A percentile compares a stretch with the other conserved stretches of the same genome.
These are phyloP conservation scores for Seiridium cupressi DNA, from an alignment of 2,329 filamentous ascomycete genomes.

Conservation along the genomic window DNA sequence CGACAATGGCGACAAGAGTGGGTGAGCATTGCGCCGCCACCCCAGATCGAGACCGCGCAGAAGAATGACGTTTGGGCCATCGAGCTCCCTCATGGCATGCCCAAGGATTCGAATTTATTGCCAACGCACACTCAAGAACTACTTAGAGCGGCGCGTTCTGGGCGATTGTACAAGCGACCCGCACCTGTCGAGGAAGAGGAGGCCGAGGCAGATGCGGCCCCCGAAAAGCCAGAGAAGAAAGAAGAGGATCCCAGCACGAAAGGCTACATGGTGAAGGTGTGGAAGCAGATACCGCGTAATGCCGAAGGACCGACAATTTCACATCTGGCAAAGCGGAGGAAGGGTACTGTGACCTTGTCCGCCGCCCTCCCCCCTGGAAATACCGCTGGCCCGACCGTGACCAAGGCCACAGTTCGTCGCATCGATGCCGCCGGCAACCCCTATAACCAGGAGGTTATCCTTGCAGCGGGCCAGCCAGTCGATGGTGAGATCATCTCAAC, in stretches of 20 bases:
- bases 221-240: conserved; percentile 58
- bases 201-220: conserved; percentile 43
- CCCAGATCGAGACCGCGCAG: conserved; percentile 60
- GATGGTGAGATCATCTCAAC: conserved; percentile 77
- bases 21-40: conserved; percentile 66
- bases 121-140: conserved; percentile 79
- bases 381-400: conserved; percentile 56
- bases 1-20: conserved; percentile 82
- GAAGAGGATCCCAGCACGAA: conserved; percentile 58
- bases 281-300: conserved; percentile 62
- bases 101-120: conserved; percentile 77
- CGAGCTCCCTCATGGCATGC: conserved; percentile 78
- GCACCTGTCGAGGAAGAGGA: conserved; percentile 61
- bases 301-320: conserved; percentile 51
- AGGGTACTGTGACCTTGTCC: conserved; percentile 57
- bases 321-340: conserved; percentile 60
- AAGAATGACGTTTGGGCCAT: conserved; percentile 68
- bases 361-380: conserved; percentile 48
- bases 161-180: conserved; percentile 71
- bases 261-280: conserved; percentile 56
- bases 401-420: conserved; percentile 77
- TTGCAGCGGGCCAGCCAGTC: conserved; percentile 74
- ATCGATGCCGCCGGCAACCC: conserved; percentile 77
- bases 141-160: conserved; percentile 76
- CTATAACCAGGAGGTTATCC: conserved; percentile 79